Conservation (phyloP, 75 land plant species). For the Pinus taeda region DNA sequence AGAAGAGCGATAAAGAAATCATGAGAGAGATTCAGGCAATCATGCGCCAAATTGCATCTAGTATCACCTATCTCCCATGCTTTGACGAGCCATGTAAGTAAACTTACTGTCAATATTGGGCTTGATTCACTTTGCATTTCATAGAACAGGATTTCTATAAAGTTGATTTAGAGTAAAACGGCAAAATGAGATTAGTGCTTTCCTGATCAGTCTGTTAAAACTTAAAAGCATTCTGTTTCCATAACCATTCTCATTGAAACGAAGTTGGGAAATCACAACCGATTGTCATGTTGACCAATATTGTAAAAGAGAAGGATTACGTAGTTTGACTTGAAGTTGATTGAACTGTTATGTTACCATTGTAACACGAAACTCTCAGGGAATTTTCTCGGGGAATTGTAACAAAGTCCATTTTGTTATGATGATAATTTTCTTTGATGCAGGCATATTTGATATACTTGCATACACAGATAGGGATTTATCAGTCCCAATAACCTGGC, state of each 20-base stretch:
- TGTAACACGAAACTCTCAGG: not conserved
- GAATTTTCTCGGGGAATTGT: not conserved
- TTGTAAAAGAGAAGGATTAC: not conserved
- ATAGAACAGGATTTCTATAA: not conserved
- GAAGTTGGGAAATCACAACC: not conserved
- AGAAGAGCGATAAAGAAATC: constrained; percentile 93
- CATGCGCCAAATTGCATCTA: constrained; percentile 91
- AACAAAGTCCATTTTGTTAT: not conserved
- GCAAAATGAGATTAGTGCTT: not conserved
- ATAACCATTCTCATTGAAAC: not conserved
- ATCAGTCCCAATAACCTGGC: constrained; percentile 83
- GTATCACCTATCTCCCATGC: constrained; percentile 92
- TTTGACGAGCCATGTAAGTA: constrained; percentile 86
- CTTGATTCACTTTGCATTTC: not conserved
- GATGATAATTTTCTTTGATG: not conserved
- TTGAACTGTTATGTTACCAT: too few relatives aligned
- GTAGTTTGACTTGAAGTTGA: too few relatives aligned
- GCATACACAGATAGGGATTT: constrained; percentile 94
- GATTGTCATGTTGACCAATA: not conserved
- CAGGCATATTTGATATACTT: constrained; percentile 85
- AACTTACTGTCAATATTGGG: constrained; percentile 2
- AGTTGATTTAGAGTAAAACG: not conserved
- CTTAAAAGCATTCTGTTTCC: not conserved
- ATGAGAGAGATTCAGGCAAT: constrained; percentile 98
- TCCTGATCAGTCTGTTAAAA: too few relatives aligned